Percentiles rank a stretch among this genome's conserved stretches.
Evolutionary conservation across 2,329 filamentous ascomycete species (phyloP).

Genomic region (Pseudocercospora vitis): DNA sequence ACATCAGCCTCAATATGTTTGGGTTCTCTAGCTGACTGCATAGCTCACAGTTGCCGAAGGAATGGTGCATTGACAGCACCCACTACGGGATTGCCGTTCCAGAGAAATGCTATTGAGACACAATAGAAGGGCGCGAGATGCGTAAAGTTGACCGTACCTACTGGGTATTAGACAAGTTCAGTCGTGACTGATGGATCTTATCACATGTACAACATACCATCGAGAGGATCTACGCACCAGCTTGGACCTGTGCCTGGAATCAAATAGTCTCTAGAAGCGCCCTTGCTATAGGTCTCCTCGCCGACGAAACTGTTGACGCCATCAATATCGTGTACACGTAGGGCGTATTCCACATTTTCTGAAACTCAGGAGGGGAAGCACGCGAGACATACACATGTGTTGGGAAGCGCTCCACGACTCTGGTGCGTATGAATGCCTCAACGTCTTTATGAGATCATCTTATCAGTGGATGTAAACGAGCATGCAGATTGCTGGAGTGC

Average conservation of each 20-base stretch:
- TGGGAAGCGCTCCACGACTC: slow-evolving; percentile 59
- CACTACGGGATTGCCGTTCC: slow-evolving; percentile 61
- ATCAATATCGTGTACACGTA: slow-evolving; percentile 6
- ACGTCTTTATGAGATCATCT: slow-evolving; percentile 54
- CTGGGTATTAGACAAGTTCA: not conserved
- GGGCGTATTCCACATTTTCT: not conserved
- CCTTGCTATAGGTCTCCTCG: slow-evolving; percentile 73
- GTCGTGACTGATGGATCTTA: not conserved
- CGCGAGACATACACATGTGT: slow-evolving; percentile 59
- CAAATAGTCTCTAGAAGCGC: slow-evolving; percentile 66
- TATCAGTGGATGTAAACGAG: slow-evolving; percentile 10
- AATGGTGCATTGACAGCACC: slow-evolving; percentile 74
- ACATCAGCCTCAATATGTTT: slow-evolving; percentile 7
- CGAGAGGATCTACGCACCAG: slow-evolving; percentile 74
- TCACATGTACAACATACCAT: slow-evolving; percentile 50
- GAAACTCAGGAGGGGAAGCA: not conserved
- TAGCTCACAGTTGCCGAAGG: slow-evolving; percentile 40
- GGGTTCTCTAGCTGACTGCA: not conserved
- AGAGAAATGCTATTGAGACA: slow-evolving; percentile 70
- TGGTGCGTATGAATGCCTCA: slow-evolving; percentile 61
- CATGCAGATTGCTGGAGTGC: too few relatives aligned
- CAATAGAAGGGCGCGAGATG: slow-evolving; percentile 81
- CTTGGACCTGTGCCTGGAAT: slow-evolving; percentile 61
- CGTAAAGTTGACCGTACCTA: slow-evolving; percentile 73
- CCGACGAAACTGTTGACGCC: slow-evolving; percentile 64